Base-by-base conservation (phyloP, 2,329 filamentous ascomycete species). In the Cladosporium sp. region DNA sequence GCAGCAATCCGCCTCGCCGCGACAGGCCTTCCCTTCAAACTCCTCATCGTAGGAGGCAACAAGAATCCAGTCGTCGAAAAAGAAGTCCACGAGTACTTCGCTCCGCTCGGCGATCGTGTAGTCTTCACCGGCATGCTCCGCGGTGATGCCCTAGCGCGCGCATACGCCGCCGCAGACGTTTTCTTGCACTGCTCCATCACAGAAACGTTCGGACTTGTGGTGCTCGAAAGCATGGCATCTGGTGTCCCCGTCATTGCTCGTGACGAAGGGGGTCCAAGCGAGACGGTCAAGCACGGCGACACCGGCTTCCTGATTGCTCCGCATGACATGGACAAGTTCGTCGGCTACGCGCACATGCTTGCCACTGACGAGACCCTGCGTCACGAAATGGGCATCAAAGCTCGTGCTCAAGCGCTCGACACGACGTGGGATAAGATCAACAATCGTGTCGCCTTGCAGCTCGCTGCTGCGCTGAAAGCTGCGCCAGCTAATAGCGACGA, bases 361-460 rank as follows among this genome's bases (percentile, higher is more conserved):
- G 81, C 82, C 0, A 76, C 72, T 2, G 81, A 90, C 67, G 57
- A 74, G 0, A 65, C 69, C 0, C 74, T 86, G 18, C 81, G 86
- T 8, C 60, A 71, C 5, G 73, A 69, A 1, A 84, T 90, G 78
- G 78, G 80, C 2, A 65, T 67, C 0, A 78, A 81, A 10, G 84
- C 87, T 1, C 82, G 88, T 62, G 73, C 75, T 24, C 84, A 87
- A 68, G 89, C 88, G 0, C 85, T 85, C 67, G 82, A 87, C 59
- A 88, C 86, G 2, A 91, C 87, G 0, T 91, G 89, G 89, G 87
- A 90, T 66, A 88, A 85, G 78, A 89, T 91, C 76, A 89, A 90
- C 78, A 89, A 89, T 71, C 86, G 85, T 59, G 88, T 90, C 0
- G 89, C 89, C 3, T 87, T 86, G 83, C 84, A 86, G 66, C 86